Evolutionary conservation across 352 stramenopile species (phyloP).

Genomic region (Phytophthora brassicae): DNA sequence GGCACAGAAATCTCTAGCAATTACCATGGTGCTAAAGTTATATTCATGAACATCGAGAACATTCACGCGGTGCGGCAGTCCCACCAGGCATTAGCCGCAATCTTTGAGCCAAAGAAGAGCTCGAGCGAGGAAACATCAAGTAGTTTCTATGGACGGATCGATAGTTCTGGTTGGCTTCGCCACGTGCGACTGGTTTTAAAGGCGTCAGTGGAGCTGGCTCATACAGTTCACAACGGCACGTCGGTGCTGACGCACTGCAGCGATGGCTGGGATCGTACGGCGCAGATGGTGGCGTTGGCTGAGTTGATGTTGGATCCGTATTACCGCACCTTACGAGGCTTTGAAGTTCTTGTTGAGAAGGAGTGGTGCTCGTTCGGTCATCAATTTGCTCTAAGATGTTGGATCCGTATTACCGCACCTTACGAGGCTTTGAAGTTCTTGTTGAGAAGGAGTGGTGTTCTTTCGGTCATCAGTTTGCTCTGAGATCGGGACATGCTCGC

Average conservation of each 20-base stretch:
- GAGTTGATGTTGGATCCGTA: constrained; percentile 98
- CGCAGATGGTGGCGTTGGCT: constrained; percentile 94
- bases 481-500: constrained; percentile 91
- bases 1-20: constrained; percentile 95
- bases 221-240: constrained; percentile 91
- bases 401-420: constrained; percentile 97
- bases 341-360: constrained; percentile 97
- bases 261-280: constrained; percentile 99
- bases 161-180: constrained; percentile 95
- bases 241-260: constrained; percentile 98
- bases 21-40: constrained; percentile 93
- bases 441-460: constrained; percentile 99
- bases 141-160: constrained; percentile 89
- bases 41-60: constrained; percentile 99
- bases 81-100: constrained; percentile 83
- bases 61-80: constrained; percentile 97
- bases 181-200: constrained; percentile 94
- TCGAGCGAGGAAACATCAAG: constrained; percentile 79
- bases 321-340: constrained; percentile 97
- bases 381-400: constrained; percentile 95
- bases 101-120: constrained; percentile 78
- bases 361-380: constrained; percentile 99
- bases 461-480: constrained; percentile 98
- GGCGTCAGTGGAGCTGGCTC: constrained; percentile 91
- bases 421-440: constrained; percentile 95